phyloP scores from a whole-genome alignment of 2,329 filamentous ascomycete species.

The Chrysoporthe cubensis region DNA sequence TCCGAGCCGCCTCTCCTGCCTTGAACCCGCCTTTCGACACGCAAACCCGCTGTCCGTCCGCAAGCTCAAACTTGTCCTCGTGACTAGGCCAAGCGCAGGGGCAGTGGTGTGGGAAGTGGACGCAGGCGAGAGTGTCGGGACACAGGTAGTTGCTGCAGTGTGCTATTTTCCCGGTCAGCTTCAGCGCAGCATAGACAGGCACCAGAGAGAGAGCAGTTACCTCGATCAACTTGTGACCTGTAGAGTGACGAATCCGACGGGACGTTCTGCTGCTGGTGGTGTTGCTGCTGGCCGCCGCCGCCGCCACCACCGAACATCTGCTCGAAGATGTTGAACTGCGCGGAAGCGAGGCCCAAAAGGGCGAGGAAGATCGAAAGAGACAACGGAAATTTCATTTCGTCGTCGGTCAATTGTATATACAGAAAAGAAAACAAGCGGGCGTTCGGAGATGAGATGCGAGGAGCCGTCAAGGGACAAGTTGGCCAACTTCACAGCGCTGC shows the following conservation, averaged over 20 bases:
- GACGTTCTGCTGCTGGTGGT: constrained; percentile 73
- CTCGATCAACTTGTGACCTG: constrained; percentile 68
- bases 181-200: constrained; percentile 3
- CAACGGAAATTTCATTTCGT: constrained; percentile 34
- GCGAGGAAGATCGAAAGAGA: constrained; percentile 55
- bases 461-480: constrained; percentile 15
- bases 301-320: constrained; percentile 81
- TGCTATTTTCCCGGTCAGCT: constrained; percentile 51
- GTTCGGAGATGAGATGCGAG: background rate
- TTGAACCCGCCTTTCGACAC: constrained; percentile 77
- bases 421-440: background rate
- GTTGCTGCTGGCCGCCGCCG: constrained; percentile 47
- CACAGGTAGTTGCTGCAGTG: constrained; percentile 93
- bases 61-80: constrained; percentile 78
- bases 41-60: constrained; percentile 74
- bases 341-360: constrained; percentile 64
- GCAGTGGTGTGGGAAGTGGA: constrained; percentile 96
- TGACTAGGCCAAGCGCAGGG: constrained; percentile 81
- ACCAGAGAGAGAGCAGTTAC: constrained; percentile 46
- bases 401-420: background rate
- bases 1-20: constrained; percentile 70
- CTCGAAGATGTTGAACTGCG: constrained; percentile 97
- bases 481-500: constrained; percentile 20
- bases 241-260: constrained; percentile 85
- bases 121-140: constrained; percentile 90